Base-by-base conservation (phyloP, 2,329 filamentous ascomycete species). In the Microdochium nivale region DNA sequence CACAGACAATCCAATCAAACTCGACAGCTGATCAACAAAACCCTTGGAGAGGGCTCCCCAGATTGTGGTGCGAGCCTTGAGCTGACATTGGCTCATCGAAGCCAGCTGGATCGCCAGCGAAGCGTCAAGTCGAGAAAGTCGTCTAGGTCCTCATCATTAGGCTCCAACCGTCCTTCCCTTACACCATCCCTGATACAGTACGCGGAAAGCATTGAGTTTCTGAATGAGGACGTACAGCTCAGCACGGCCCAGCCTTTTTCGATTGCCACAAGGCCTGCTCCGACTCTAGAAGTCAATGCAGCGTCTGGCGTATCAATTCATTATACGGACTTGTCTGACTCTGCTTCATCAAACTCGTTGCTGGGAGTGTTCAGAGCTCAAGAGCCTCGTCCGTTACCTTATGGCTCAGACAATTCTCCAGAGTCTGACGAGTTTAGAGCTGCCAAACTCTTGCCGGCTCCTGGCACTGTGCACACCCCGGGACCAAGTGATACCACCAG, bases 121-220 rank as follows among this genome's bases (percentile, higher is more conserved):
- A 56, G 50, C 21, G 16, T 40, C n/a, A 51, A 53, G 24, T 54
- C 58, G 30, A 60, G 60, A 33, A 59, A 55, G 40, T 46, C 56
- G 8, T 67, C 65, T 1, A 56, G 53, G 21, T 63, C 58, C 10
- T 66, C 64, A 23, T 44, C 40, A 10, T 37, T 63, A 3, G 53
- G 56, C 24, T 66, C 64, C 4, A 61, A 51, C 44, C 65, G 65
- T 24, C 63, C 63, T 25, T 67, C 65, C 3, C 53, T 67, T 23
- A 67, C 65, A 11, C 62, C 65, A 8, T 66, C 64, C 8, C 49
- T 67, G 47, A 60, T 56, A 50, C 56, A 60, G 25, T 66, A 65
- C 21, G 62, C 59, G 32, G 60, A 67, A 24, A 63, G 62, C 47
- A 63, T 60, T n/a, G 62, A 63, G 37, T 66, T 67, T 14, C 58